Evolutionary conservation across 768 basidiomycete species (phyloP), one percentile per base, ranked within the genome.

Genomic region (Amanita pseudoporphyria): DNA sequence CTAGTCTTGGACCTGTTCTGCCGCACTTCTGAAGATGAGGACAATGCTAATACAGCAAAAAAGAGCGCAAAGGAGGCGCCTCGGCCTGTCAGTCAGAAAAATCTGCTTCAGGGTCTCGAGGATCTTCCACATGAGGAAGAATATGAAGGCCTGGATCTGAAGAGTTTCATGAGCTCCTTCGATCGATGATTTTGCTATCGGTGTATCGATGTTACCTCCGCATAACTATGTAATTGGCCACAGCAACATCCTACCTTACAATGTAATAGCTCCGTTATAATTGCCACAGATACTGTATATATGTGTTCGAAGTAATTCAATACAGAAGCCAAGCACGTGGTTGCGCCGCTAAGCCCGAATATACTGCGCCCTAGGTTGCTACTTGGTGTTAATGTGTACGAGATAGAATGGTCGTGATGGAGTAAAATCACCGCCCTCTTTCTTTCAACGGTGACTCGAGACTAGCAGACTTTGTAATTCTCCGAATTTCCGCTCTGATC

Each of bases 1-100:
- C 82, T 93, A 48, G 94, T 99, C 19, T 71, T 99, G 21, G 96
- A 98, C 64, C 75, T 99, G 32, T 98, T 99, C 76, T 75, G 70
- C 56, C 82, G 80, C 28, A 90, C 89, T 9, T 79, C 81, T 9
- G 85, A 88, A 47, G 88, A 89, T 52, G 89, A 90, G 53, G 77
- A 77, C 19, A 71, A 73, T 0, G 67, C 72, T 2, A 71, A 72
- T 3, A 61, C 73, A 28, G 71, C 74, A 48, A 82, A 78, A 62
- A 73, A 74, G 58, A 81, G 77, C 47, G 68, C 68, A 24, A 79
- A 70, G 54, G 77, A 82, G 48, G 51, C 65, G n/a, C 62, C 69
- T 45, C 79, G 82, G 26, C 73, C 83, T 32, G 66, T 77, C 47
- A 79, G 73, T 45, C 87, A 89, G 60, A 95, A 88, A 71, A 89